Evolutionary conservation across 192 early-diverging fungal species (phyloP), one percentile per base, ranked within the genome.

Genomic region (Phycomyces nitens): DNA sequence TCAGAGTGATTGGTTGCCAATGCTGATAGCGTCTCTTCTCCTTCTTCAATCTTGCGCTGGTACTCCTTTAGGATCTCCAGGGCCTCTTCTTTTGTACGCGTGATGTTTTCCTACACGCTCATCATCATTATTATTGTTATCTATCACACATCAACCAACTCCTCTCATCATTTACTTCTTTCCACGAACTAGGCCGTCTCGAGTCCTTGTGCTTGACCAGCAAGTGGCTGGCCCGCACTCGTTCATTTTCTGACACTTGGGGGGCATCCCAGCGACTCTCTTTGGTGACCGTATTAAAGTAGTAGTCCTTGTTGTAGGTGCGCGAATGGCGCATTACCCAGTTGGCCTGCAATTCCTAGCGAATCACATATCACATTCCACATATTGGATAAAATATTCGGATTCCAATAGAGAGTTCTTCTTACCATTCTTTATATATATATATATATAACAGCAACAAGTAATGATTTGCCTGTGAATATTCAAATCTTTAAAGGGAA

Each of bases 1-100:
- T 99, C 95, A 24, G 89, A 92, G 64, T 95, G 80, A 24, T 76
- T 79, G 1, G 77, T 70, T 1, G 97, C 97, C 15, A 98, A 69
- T 11, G 88, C 80, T 0, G 71, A 81, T 14, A 99, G 81, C 54
- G 80, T 72, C 15, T 71, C 81, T 51, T 84, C 81, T 26, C 84
- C 85, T 39, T 69, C 70, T 34, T 81, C 69, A 64, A 96, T 95
- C 43, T 80, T 71, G 51, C 77, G 60, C 38, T 88, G 80, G 58
- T 90, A 90, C 8, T 65, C 85, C 6, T 75, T 61, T 22, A 98
- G 76, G 29, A 84, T 87, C 39, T 84, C 76, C 1, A 84, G 55
- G 0, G 97, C 97, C 59, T 98, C 94, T 60, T 95, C 89, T 65
- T 91, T 92, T n/a, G 93, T 84, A 11, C 92, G 83, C 0, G 93